Conservation (phyloP, 805 yeast genomes). For the Saturnispora ahearnii region DNA sequence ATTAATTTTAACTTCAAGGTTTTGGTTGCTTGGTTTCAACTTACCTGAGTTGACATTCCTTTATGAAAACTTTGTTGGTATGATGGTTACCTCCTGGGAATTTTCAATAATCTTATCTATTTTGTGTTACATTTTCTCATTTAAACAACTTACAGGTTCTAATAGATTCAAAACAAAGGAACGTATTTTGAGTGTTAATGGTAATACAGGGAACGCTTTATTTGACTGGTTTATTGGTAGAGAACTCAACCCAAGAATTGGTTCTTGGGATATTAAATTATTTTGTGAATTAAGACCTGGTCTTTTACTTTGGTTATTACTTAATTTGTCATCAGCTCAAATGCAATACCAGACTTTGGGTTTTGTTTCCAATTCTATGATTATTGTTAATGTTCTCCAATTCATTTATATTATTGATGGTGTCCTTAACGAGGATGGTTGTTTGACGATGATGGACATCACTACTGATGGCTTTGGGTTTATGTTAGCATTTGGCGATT, state of each 20-base stretch:
- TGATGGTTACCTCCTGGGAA: slow-evolving; percentile 52
- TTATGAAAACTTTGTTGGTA: slow-evolving; percentile 56
- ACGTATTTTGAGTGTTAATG: slow-evolving; percentile 73
- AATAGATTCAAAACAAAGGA: slow-evolving; percentile 54
- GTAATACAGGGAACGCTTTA: slow-evolving; percentile 65
- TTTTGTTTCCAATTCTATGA: slow-evolving; percentile 57
- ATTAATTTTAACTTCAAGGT: slow-evolving; percentile 41
- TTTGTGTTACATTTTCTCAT: slow-evolving; percentile 61
- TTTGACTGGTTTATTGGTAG: slow-evolving; percentile 98
- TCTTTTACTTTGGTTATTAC: slow-evolving; percentile 71
- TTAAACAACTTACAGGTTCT: slow-evolving; percentile 39
- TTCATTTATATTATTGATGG: slow-evolving; percentile 85
- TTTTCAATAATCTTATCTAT: slow-evolving; percentile 57
- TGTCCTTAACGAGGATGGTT: slow-evolving; percentile 83
- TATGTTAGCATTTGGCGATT: slow-evolving; percentile 92
- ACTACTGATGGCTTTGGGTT: slow-evolving; percentile 96
- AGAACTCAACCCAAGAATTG: slow-evolving; percentile 86
- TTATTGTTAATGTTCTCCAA: slow-evolving; percentile 62
- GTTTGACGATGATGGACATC: slow-evolving; percentile 88
- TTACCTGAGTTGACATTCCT: slow-evolving; percentile 75
- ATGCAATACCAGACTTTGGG: slow-evolving; percentile 53
- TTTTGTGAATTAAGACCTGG: slow-evolving; percentile 96
- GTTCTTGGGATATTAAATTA: slow-evolving; percentile 77
- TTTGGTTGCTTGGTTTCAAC: slow-evolving; percentile 32
- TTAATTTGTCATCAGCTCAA: slow-evolving; percentile 73